Evolutionary conservation across 1,284 basidiomycete species (phyloP), one percentile per base, ranked within the genome.

Genomic region (Mycosarcoma maydis): DNA sequence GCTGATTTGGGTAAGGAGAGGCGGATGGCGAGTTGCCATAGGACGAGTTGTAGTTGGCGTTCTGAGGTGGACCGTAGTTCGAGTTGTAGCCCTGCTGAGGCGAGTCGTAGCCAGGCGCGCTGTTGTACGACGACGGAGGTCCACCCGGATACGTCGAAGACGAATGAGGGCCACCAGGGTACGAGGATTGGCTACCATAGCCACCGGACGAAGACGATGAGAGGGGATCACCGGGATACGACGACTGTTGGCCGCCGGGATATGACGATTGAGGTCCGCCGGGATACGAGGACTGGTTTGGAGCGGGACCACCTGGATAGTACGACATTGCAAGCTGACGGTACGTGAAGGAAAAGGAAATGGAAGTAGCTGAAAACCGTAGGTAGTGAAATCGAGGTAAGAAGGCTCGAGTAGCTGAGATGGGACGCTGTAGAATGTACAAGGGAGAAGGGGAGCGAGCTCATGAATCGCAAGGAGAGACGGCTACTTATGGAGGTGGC

Each of bases 191-290:
- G n/a, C n/a, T n/a, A n/a, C n/a, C n/a, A 1, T 39, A 40, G 5
- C 67, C 67, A 11, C 60, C 59, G n/a, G 54, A 62, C 4, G 66
- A 59, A 9, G 59, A 59, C 16, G 56, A 61, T 1, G 53, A 51
- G 11, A 45, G 46, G 8, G 56, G 44, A 2, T 48, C 65, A 20
- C 58, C 58, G 4, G 58, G 58, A 29, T 61, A 68, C 5, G 65
- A 61, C 14, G 65, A 58, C 23, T 56, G 60, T 1, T 29, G 49
- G 3, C 42, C 56, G n/a, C 55, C 42, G 9, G 47, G 46, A 27
- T 56, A 56, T 17, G 53, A 49, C 13, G 53, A 56, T 32, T 58
- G 58, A 4, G 51, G 46, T 29, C 55, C 61, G 23, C 61, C 61
- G 5, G 61, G 56, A 26, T 68, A 61, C 41, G 49, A 51, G 16